Conservation (phyloP, 179 eudicot genomes). For the Silene coronaria region DNA sequence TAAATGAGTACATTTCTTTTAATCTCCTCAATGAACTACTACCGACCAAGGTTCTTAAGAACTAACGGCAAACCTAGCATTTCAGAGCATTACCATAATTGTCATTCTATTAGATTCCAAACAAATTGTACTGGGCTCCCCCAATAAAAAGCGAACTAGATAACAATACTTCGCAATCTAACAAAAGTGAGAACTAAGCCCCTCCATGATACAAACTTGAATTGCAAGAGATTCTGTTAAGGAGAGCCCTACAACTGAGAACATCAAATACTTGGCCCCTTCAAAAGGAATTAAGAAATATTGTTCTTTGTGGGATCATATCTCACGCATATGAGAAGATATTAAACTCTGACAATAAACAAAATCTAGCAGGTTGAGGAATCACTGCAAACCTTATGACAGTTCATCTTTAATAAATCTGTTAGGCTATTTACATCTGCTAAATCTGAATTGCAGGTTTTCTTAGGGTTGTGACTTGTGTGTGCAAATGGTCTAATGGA, state of each 20-base stretch:
- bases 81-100: not conserved
- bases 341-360: too few species aligned
- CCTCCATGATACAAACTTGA: not conserved
- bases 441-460: too few species aligned
- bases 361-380: too few species aligned
- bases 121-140: not conserved
- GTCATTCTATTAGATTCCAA: not conserved
- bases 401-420: too few species aligned
- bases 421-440: too few species aligned
- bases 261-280: too few species aligned
- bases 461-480: too few species aligned
- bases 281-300: too few species aligned
- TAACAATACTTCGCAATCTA: not conserved
- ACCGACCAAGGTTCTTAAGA: not conserved
- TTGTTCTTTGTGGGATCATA: too few species aligned
- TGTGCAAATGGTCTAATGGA: too few species aligned
- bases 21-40: not conserved
- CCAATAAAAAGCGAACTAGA: not conserved
- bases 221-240: not conserved
- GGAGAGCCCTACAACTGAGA: not conserved
- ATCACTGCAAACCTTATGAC: too few species aligned
- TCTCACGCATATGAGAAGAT: too few species aligned
- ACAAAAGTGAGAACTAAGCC: not conserved
- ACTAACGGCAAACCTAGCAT: not conserved
- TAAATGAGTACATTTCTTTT: not conserved